Conservation (phyloP, 768 basidiomycete genomes). For the Paxillus rubicundulus region DNA sequence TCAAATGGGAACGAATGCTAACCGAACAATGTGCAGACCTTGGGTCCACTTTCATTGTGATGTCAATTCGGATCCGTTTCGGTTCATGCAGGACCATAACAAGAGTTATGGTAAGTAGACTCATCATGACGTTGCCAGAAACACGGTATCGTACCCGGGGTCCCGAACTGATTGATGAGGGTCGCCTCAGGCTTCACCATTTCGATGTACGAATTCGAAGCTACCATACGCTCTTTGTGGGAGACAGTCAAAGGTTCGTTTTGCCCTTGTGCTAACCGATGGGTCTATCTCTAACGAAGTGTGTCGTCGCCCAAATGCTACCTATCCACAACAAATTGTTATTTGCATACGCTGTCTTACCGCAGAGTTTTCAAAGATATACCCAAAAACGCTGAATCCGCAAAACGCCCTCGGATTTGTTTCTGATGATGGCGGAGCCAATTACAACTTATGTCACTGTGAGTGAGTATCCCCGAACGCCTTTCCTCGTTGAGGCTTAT, state of each 20-base stretch:
- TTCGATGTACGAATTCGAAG: conserved; percentile 56
- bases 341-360: conserved; percentile 11
- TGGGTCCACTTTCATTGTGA: conserved; percentile 55
- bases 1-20: conserved; percentile 31
- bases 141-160: no score
- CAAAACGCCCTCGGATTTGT: conserved; percentile 60
- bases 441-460: conserved; percentile 69
- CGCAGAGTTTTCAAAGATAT: conserved; percentile 19
- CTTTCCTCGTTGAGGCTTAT: neutral
- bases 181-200: conserved; percentile 53
- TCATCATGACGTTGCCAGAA: neutral
- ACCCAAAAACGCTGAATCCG: conserved; percentile 51
- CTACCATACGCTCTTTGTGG: conserved; percentile 68
- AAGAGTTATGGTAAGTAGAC: conserved; percentile 47
- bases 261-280: conserved; percentile 29
- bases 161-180: no score
- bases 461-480: conserved; percentile 16
- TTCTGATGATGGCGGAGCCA: conserved; percentile 60
- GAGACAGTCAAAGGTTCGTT: conserved; percentile 49
- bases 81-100: conserved; percentile 53
- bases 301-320: conserved; percentile 38
- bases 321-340: neutral
- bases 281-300: conserved; percentile 35
- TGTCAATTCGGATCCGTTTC: conserved; percentile 46
- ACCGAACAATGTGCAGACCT: conserved; percentile 36